Base-by-base conservation (phyloP, 2,329 filamentous ascomycete genomes). In the Calonectria pauciramosa region DNA sequence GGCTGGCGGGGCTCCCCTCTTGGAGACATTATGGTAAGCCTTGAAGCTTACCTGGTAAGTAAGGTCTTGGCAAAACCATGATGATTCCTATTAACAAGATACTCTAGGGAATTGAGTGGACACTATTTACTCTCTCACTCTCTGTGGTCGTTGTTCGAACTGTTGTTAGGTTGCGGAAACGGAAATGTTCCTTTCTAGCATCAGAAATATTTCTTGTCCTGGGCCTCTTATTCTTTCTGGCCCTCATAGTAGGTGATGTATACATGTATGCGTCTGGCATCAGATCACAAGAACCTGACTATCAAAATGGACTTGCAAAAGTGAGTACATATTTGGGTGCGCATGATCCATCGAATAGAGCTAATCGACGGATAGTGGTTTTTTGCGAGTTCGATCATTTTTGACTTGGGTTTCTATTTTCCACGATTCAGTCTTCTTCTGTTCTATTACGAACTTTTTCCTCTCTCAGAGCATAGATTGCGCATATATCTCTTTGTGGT, bases 361-460 rank as follows among this genome's bases (percentile, higher is more conserved):
- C 59, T 64, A 32, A 44, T 47, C 18, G 4, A 20, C 20, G 8
- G 18, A 5, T 6, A 64, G 59, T 64, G 59, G 59, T 47, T 64
- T 32, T 64, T 64, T n/a, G 59, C 26, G 11, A 44, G 36, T 14
- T 20, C 14, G 11, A 18, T 64, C 11, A 64, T 64, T 30, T 64
- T 64, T 13, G 59, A 64, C 23, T 47, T 64, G 36, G 16, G 59
- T 7, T 44, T 64, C 36, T 64, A 47, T 26, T 64, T 64, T 14
- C 59, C 59, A 41, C 26, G 44, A 52, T 52, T 68, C 14, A 30
- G 66, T 8, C 36, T 41, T 10, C 18, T 68, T 4, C 11, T 68
- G 26, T 68, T 68, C 18, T 68, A 68, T 16, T 36, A 68, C 16
- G 65, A 68, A 20, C 9, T 68, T 6, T 68, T 68, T 9, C 65